Percentiles rank a stretch among this genome's conserved stretches.
phyloP scores from a whole-genome alignment of 1,284 basidiomycete species.

The Leccinum pseudoinsigne region DNA sequence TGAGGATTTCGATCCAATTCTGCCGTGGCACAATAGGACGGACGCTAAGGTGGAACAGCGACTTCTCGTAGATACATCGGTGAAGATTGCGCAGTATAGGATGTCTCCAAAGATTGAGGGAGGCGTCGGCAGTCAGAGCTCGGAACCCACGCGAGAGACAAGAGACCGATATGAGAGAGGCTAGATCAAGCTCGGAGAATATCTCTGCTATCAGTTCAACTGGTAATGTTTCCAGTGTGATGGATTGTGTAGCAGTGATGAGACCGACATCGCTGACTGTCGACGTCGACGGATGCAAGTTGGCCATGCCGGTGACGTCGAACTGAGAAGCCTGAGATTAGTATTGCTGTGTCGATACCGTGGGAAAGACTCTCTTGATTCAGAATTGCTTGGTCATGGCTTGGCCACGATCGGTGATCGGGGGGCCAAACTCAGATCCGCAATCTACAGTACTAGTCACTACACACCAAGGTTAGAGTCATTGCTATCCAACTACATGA shows the following conservation, averaged over 20 bases:
- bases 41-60: conserved; percentile 57
- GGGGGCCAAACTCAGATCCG: background rate
- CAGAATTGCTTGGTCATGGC: background rate
- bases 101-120: conserved; percentile 70
- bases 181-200: conserved; percentile 62
- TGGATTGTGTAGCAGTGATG: background rate
- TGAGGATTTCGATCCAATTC: conserved; percentile 74
- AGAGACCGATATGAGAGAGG: conserved; percentile 55
- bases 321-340: background rate
- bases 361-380: background rate
- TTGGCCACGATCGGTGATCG: background rate
- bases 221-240: conserved; percentile 53
- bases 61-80: conserved; percentile 46
- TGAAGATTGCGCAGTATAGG: conserved; percentile 61
- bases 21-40: conserved; percentile 62
- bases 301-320: conserved; percentile 3
- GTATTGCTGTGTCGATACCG: background rate
- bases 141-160: conserved; percentile 58
- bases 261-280: background rate
- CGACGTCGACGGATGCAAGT: conserved; percentile 1
- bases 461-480: background rate
- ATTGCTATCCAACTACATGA: background rate
- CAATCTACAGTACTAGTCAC: background rate
- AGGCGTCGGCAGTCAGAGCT: conserved; percentile 55
- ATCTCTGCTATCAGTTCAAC: conserved; percentile 76